Conservation (phyloP, 768 basidiomycete genomes). For the Xanthoconium stramineum region DNA sequence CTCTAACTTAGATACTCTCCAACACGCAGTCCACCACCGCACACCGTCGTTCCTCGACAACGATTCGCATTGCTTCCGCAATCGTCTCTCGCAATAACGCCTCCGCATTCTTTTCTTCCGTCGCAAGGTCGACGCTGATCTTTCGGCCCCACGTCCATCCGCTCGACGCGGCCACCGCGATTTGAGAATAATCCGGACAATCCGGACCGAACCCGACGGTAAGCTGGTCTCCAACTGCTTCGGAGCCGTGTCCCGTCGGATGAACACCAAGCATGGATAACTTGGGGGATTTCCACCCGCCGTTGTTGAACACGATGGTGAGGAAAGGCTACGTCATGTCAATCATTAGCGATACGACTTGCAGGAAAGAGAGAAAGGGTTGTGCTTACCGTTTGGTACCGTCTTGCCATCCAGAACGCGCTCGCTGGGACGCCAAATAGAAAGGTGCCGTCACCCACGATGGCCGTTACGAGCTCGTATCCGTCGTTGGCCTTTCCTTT, state of each 20-base stretch:
- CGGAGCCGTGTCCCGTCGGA: conserved; percentile 53
- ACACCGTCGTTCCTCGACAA: conserved; percentile 55
- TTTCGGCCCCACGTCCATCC: conserved; percentile 62
- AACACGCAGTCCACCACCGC: conserved; percentile 65
- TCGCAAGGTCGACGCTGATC: conserved; percentile 27
- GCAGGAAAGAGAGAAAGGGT: background rate
- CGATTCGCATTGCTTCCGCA: conserved; percentile 51
- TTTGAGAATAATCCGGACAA: conserved; percentile 55
- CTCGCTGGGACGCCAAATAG: conserved; percentile 65
- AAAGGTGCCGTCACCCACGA: conserved; percentile 71
- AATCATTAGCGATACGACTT: background rate
- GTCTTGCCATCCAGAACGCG: conserved; percentile 70
- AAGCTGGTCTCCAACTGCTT: conserved; percentile 43
- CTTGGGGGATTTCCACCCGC: conserved; percentile 66
- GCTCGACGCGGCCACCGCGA: conserved; percentile 64
- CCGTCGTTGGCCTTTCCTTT: conserved; percentile 22
- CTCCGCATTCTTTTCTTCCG: conserved; percentile 22
- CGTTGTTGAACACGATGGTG: conserved; percentile 69
- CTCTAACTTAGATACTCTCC: conserved; percentile 33
- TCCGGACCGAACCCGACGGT: conserved; percentile 64
- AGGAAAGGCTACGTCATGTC: conserved; percentile 53
- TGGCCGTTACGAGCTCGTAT: conserved; percentile 52
- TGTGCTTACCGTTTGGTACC: conserved; percentile 56
- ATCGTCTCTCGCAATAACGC: conserved; percentile 33
- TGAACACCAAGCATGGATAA: conserved; percentile 64